Evolutionary conservation across 331 rosid species (phyloP).

Genomic region (Acacia concinna): DNA sequence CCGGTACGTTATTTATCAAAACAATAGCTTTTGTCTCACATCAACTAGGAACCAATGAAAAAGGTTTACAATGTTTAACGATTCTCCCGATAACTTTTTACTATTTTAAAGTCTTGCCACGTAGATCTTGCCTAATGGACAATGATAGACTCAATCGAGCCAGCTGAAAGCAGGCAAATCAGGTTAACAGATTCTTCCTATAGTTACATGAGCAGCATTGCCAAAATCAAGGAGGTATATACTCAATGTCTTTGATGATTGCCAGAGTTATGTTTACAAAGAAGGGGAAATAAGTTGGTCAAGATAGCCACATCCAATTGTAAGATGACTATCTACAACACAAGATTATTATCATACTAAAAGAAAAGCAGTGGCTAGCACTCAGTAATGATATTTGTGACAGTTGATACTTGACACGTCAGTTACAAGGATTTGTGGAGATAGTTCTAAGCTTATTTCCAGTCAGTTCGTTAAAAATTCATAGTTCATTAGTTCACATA

Average conservation of each 20-base stretch:
- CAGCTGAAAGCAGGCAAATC: not conserved
- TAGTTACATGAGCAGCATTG: no score
- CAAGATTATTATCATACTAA: no score
- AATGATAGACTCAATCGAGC: not conserved
- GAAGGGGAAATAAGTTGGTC: no score
- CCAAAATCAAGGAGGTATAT: no score
- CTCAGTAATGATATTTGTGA: no score
- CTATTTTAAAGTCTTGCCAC: not conserved
- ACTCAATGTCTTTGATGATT: no score
- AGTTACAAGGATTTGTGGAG: not conserved
- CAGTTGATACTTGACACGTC: not conserved
- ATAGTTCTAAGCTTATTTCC: not conserved
- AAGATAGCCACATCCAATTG: no score
- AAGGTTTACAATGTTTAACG: not conserved
- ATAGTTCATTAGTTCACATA: not conserved
- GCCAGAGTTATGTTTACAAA: no score
- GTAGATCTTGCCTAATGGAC: not conserved
- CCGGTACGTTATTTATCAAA: not conserved
- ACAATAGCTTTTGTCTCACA: not conserved
- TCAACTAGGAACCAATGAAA: not conserved
- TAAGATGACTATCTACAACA: no score
- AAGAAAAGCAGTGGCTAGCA: no score
- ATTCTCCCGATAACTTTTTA: not conserved
- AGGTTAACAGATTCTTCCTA: not conserved
- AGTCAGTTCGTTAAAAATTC: not conserved